A percentile compares a stretch with the other conserved stretches of the same genome.
Evolutionary conservation across 1,284 basidiomycete species (phyloP).

Genomic region (Leccinum subrobustum): DNA sequence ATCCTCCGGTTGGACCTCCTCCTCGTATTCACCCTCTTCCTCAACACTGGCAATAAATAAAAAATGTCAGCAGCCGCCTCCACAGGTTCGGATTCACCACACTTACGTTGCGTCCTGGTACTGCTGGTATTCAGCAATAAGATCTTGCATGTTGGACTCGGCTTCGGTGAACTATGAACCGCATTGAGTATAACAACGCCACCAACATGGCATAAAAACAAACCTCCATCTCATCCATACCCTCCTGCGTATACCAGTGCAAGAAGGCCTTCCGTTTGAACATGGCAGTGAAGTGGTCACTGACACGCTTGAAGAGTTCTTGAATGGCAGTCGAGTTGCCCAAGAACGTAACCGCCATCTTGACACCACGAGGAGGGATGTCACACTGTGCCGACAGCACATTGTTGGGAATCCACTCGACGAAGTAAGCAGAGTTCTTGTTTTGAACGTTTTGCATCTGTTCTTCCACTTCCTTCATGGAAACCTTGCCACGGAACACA

Average conservation of each 20-base stretch:
- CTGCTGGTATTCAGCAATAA: conserved; percentile 93
- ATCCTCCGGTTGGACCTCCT: conserved; percentile 61
- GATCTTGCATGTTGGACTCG: conserved; percentile 95
- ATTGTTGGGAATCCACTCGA: conserved; percentile 99
- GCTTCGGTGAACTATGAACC: conserved; percentile 81
- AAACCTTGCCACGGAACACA: conserved; percentile 98
- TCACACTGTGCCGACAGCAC: conserved; percentile 96
- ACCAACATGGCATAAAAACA: conserved; percentile 18
- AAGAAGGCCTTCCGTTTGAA: conserved; percentile 99
- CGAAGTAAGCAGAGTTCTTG: conserved; percentile 98
- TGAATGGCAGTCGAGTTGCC: conserved; percentile 98
- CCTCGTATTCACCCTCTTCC: conserved; percentile 83
- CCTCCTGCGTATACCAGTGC: conserved; percentile 98
- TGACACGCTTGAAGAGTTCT: conserved; percentile 97
- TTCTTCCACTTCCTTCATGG: conserved; percentile 99
- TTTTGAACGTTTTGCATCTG: conserved; percentile 95
- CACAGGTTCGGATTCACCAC: background rate
- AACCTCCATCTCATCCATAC: conserved; percentile 98
- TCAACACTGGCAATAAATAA: conserved; percentile 50
- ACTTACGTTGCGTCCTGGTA: conserved; percentile 93
- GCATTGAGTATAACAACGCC: conserved; percentile 14
- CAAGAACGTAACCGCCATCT: conserved; percentile 97
- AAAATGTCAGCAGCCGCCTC: conserved; percentile 2
- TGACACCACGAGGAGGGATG: conserved; percentile 89
- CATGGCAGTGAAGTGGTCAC: conserved; percentile 98